Evolutionary conservation across 805 yeast genomes (phyloP).

Genomic region (Candida broadrunensis): DNA sequence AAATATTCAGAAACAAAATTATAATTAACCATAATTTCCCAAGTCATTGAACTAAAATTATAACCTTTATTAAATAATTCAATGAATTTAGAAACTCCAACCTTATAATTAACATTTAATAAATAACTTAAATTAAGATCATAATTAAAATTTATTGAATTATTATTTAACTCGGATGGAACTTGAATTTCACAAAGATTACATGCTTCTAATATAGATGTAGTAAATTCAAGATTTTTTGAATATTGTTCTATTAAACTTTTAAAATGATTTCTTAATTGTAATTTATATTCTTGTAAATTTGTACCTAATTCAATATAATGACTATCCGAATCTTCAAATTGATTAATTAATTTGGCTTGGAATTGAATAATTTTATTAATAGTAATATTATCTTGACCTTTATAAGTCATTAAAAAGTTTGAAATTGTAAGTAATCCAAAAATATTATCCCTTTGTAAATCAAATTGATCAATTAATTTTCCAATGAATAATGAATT

Average conservation of each 20-base stretch:
- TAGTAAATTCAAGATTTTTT: constrained; percentile 4
- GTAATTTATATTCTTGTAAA: constrained; percentile 15
- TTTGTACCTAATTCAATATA: constrained; percentile 28
- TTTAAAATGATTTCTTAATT: constrained; percentile 14
- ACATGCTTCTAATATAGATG: constrained; percentile 9
- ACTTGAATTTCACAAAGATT: constrained; percentile 5
- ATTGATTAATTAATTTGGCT: constrained; percentile 28
- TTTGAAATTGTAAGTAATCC: constrained; percentile 26
- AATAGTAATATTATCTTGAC: background rate
- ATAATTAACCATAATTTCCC: constrained; percentile 28
- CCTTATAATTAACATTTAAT: constrained; percentile 22
- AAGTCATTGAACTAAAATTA: constrained; percentile 27
- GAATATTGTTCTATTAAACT: constrained; percentile 4
- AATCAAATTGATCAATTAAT: constrained; percentile 21
- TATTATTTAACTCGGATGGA: background rate
- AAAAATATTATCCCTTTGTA: constrained; percentile 28
- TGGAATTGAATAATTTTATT: constrained; percentile 24
- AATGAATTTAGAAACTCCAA: constrained; percentile 24
- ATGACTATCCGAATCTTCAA: constrained; percentile 38
- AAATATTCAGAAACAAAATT: constrained; percentile 20
- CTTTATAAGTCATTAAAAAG: constrained; percentile 14
- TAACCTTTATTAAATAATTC: constrained; percentile 27
- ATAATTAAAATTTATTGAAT: constrained; percentile 1
- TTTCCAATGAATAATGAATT: constrained; percentile 28
- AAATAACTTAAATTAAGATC: constrained; percentile 23